These are phyloP conservation scores for Dendrobium nobile DNA, from an alignment of 106 monocot species.

Conservation along the genomic window DNA sequence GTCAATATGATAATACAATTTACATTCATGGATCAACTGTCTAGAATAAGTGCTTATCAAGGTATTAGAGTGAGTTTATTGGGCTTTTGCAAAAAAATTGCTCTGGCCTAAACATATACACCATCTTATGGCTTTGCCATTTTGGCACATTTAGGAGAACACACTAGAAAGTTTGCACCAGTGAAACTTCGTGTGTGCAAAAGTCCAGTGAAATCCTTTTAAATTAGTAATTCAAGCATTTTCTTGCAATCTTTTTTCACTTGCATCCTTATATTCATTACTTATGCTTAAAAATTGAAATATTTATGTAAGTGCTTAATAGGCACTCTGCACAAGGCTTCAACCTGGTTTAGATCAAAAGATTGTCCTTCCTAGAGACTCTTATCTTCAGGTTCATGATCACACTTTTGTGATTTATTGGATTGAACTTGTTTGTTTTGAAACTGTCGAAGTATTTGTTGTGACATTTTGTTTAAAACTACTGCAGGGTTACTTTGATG, in stretches of 20 bases:
- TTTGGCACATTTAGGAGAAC: background rate
- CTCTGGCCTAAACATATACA: background rate
- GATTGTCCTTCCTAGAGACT: constrained; percentile 81
- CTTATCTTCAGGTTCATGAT: constrained; percentile 82
- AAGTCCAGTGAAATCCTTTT: background rate
- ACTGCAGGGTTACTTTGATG: constrained; percentile 59
- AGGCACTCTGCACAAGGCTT: constrained; percentile 73
- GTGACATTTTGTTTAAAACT: constrained; percentile 8
- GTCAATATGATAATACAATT: no score
- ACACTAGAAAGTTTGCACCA: background rate
- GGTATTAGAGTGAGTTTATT: background rate
- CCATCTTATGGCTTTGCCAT: background rate
- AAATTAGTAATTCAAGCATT: background rate
- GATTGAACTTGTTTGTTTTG: background rate
- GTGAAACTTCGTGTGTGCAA: background rate
- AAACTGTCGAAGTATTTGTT: background rate
- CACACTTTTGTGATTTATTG: background rate
- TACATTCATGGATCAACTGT: no score
- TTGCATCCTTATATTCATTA: background rate
- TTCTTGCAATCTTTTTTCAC: background rate
- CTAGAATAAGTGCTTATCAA: background rate
- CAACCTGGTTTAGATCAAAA: constrained; percentile 93
- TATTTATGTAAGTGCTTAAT: constrained; percentile 1
- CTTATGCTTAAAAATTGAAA: background rate
- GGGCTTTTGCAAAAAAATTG: background rate